Conservation (phyloP, 225 moss, liverwort and hornwort genomes). For the Climacium dendroides region DNA sequence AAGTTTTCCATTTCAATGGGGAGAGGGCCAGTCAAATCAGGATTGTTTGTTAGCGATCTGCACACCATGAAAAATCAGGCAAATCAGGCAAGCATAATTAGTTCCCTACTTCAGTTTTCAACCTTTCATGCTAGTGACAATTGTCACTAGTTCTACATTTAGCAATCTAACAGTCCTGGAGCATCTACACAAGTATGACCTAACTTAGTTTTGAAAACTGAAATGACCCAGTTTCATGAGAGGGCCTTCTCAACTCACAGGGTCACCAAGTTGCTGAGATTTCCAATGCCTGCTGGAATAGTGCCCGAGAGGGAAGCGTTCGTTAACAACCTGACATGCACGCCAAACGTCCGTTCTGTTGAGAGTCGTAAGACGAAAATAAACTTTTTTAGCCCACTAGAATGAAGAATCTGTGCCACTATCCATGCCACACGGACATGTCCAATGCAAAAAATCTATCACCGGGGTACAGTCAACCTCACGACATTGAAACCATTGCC, state of each 20-base stretch:
- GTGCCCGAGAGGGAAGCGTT: not conserved
- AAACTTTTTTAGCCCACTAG: not conserved
- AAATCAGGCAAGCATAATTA: not conserved
- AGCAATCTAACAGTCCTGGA: not conserved
- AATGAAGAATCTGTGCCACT: no score
- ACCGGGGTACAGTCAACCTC: not conserved
- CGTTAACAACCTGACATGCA: not conserved
- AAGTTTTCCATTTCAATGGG: not conserved
- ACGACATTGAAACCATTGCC: no score
- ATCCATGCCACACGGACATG: no score
- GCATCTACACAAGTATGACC: not conserved
- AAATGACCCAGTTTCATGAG: not conserved
- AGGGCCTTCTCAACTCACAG: not conserved
- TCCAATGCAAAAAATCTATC: no score
- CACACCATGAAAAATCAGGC: not conserved
- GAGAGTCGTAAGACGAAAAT: not conserved
- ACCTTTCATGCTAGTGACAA: not conserved
- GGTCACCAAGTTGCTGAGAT: conserved; percentile 1
- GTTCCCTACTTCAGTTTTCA: not conserved
- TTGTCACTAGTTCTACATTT: not conserved
- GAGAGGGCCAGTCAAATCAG: not conserved
- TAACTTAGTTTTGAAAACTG: not conserved
- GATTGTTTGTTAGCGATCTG: not conserved
- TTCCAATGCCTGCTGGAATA: not conserved
- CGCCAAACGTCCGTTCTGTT: not conserved